Evolutionary conservation across 2,329 filamentous ascomycete species (phyloP).

Genomic region (Falciphora oryzae): DNA sequence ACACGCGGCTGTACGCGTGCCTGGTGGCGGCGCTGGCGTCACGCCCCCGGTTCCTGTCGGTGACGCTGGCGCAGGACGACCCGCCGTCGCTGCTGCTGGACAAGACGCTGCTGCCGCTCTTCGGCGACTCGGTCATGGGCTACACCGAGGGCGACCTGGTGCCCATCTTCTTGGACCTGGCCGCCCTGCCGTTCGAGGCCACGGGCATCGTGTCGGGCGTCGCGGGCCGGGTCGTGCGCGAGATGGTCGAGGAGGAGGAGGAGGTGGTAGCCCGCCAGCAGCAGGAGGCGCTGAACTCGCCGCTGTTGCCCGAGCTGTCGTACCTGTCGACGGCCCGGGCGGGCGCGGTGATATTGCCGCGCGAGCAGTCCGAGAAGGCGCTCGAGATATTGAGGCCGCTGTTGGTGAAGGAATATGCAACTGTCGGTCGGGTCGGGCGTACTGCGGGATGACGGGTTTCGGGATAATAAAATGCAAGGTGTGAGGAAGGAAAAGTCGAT

Average conservation of each 20-base stretch:
- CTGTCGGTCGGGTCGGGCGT: too few species aligned
- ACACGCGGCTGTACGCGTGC: conserved; percentile 57
- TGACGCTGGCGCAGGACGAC: conserved; percentile 68
- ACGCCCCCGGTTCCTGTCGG: conserved; percentile 65
- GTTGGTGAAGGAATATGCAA: conserved; percentile 30
- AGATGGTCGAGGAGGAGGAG: conserved; percentile 46
- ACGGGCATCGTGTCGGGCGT: conserved; percentile 95
- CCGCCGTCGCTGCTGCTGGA: conserved; percentile 70
- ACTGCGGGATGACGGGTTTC: too few species aligned
- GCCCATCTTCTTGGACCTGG: conserved; percentile 84
- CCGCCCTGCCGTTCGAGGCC: conserved; percentile 73
- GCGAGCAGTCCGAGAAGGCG: conserved; percentile 67
- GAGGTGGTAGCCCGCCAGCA: too few species aligned
- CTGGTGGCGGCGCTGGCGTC: conserved; percentile 53
- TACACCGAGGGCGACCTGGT: conserved; percentile 66
- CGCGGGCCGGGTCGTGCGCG: conserved; percentile 72
- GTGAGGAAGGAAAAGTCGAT: too few species aligned
- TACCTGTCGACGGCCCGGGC: conserved; percentile 86
- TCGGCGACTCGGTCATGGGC: conserved; percentile 70
- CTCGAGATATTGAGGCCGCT: conserved; percentile 61
- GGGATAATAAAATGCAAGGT: too few species aligned
- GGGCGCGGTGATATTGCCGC: conserved; percentile 80
- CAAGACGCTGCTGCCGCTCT: conserved; percentile 57
- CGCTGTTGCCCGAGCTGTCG: conserved; percentile 64
- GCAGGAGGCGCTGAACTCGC: too few species aligned